Conservation (phyloP, 2,329 filamentous ascomycete species). For the Xylaria arbuscula region DNA sequence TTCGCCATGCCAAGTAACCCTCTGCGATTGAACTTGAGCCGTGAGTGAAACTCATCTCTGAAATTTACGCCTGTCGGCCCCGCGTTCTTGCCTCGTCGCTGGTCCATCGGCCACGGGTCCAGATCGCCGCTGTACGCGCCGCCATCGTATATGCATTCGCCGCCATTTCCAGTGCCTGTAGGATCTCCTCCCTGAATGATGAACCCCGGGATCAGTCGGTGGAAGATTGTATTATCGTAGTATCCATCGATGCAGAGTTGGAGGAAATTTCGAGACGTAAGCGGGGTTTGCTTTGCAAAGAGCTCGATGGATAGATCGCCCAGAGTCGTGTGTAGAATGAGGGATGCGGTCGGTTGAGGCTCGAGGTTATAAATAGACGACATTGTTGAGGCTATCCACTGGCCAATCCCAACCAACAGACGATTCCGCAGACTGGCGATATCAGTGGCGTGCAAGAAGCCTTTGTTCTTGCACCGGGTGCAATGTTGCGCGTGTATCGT, state of each 20-base stretch:
- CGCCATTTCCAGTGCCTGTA: constrained; percentile 89
- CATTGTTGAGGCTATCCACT: constrained; percentile 65
- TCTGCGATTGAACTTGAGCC: constrained; percentile 91
- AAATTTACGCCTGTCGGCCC: constrained; percentile 70
- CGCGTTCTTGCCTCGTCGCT: constrained; percentile 70
- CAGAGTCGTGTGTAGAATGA: constrained; percentile 87
- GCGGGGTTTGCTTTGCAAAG: constrained; percentile 92
- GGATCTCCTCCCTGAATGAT: constrained; percentile 96
- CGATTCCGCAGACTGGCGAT: neutral
- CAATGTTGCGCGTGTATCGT: constrained; percentile 2
- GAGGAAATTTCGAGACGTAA: constrained; percentile 94
- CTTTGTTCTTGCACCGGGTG: neutral
- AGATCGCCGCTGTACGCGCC: constrained; percentile 78
- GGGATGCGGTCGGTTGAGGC: constrained; percentile 92
- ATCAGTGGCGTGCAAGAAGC: neutral
- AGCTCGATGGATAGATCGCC: constrained; percentile 93
- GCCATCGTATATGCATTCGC: constrained; percentile 91
- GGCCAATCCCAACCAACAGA: neutral
- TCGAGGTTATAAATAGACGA: constrained; percentile 93
- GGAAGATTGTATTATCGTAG: constrained; percentile 93
- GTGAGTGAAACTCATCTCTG: constrained; percentile 89
- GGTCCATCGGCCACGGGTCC: constrained; percentile 77
- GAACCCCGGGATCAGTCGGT: constrained; percentile 90
- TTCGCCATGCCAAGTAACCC: constrained; percentile 98
- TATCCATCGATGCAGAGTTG: constrained; percentile 96